Conservation (phyloP, 225 moss, liverwort and hornwort genomes). For the Marchantia polymorpha region DNA sequence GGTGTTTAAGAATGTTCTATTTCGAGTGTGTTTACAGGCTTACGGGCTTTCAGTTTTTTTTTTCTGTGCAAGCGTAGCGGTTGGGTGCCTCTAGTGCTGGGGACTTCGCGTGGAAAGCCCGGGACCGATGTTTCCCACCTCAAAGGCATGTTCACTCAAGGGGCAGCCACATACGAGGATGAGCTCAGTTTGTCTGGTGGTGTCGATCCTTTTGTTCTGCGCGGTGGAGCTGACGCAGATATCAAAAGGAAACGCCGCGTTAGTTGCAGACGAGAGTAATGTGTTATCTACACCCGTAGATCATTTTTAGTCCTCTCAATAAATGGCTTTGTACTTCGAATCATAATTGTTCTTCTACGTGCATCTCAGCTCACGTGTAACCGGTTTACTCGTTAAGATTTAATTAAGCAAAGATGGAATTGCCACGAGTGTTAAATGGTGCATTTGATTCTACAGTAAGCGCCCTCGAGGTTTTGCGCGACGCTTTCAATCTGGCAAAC, state of each 20-base stretch:
- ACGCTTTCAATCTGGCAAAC: neutral
- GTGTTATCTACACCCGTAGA: neutral
- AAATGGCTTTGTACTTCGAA: neutral
- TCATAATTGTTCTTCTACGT: neutral
- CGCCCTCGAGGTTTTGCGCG: slow-evolving; percentile 11
- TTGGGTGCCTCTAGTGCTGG: too few relatives aligned
- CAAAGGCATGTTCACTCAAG: too few relatives aligned
- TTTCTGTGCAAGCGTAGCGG: too few relatives aligned
- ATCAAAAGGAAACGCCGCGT: neutral
- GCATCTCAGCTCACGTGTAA: neutral
- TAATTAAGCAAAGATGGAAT: neutral
- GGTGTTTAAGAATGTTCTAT: too few relatives aligned
- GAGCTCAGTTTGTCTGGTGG: neutral
- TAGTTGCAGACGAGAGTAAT: slow-evolving; percentile 5
- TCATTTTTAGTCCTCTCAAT: neutral
- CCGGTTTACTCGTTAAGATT: neutral
- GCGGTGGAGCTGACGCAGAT: neutral
- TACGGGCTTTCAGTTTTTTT: too few relatives aligned
- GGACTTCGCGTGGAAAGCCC: too few relatives aligned
- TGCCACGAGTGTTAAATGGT: neutral
- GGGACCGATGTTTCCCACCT: too few relatives aligned
- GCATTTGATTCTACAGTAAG: neutral
- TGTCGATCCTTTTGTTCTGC: neutral
- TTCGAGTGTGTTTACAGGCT: too few relatives aligned
- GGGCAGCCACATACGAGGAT: neutral